Conservation (phyloP, 306 rosid species). For the Cucumis cinereus region DNA sequence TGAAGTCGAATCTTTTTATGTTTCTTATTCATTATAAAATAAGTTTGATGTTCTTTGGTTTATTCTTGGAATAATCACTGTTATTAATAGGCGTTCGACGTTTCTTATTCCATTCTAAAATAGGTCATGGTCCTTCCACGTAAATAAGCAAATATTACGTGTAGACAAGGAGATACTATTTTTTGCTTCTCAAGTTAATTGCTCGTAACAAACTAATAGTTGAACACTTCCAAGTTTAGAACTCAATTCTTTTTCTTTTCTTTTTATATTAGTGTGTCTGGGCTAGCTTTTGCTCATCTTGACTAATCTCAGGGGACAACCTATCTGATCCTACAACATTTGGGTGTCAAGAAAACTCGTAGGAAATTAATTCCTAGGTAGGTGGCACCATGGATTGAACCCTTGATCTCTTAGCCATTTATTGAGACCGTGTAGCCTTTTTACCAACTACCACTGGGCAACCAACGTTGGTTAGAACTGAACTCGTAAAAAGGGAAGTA, state of each 20-base stretch:
- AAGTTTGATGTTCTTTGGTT: not conserved
- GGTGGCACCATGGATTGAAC: too few relatives aligned
- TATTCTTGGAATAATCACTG: not conserved
- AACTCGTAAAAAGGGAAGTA: not conserved
- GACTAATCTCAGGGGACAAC: too few relatives aligned
- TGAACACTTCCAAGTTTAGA: not conserved
- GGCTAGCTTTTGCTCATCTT: too few relatives aligned
- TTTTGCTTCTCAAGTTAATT: not conserved
- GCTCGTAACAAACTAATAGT: not conserved
- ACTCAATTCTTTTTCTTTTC: not conserved
- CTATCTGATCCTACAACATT: too few relatives aligned
- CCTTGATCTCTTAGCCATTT: too few relatives aligned
- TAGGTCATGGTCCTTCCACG: not conserved
- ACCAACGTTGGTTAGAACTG: not conserved
- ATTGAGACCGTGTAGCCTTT: too few relatives aligned
- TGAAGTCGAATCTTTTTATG: too few relatives aligned
- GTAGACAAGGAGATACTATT: not conserved
- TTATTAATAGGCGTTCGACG: not conserved
- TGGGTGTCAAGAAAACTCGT: too few relatives aligned
- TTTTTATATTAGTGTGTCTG: too few relatives aligned
- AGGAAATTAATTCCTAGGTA: too few relatives aligned
- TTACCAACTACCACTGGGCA: too few relatives aligned
- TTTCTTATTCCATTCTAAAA: not conserved
- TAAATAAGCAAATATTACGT: not conserved
- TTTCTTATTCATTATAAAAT: too few relatives aligned